A percentile compares a stretch with the other conserved stretches of the same genome.
Evolutionary conservation across 805 yeast genomes (phyloP).

Genomic region (Myxozyma udenii): DNA sequence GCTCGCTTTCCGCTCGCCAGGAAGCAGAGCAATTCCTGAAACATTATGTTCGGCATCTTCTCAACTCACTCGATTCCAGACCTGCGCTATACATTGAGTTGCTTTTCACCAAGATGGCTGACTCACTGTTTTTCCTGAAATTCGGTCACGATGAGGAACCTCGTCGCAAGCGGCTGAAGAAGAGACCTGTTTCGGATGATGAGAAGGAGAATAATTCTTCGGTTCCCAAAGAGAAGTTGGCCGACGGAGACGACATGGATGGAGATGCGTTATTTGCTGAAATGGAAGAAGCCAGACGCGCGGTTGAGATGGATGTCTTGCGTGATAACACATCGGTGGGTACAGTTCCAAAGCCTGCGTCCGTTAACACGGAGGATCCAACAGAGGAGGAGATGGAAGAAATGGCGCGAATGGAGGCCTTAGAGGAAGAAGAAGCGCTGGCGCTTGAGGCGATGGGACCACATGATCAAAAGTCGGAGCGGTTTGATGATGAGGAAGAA

Average conservation of each 20-base stretch:
- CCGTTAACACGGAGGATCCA: neutral
- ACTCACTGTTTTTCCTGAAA: constrained; percentile 51
- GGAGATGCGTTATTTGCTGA: neutral
- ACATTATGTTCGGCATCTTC: constrained; percentile 61
- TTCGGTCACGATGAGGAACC: constrained; percentile 51
- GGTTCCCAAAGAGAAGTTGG: too few species aligned
- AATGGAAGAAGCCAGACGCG: neutral
- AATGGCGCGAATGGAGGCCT: neutral
- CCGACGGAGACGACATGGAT: neutral
- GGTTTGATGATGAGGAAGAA: neutral
- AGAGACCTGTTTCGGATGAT: neutral
- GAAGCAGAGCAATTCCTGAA: constrained; percentile 65
- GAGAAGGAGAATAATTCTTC: neutral
- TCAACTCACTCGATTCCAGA: constrained; percentile 47
- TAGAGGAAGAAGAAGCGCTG: too few species aligned
- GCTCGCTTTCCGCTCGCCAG: constrained; percentile 45
- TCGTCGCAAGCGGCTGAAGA: constrained; percentile 2
- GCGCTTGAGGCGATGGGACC: too few species aligned
- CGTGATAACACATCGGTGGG: neutral
- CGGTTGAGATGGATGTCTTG: constrained; percentile 2
- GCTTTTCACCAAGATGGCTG: constrained; percentile 57
- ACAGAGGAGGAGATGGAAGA: constrained; percentile 1
- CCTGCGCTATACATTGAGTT: constrained; percentile 62
- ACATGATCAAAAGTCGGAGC: constrained; percentile 2
- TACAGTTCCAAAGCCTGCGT: neutral